Conservation (phyloP, 495 filamentous ascomycete genomes). For the Neurospora sp. region DNA sequence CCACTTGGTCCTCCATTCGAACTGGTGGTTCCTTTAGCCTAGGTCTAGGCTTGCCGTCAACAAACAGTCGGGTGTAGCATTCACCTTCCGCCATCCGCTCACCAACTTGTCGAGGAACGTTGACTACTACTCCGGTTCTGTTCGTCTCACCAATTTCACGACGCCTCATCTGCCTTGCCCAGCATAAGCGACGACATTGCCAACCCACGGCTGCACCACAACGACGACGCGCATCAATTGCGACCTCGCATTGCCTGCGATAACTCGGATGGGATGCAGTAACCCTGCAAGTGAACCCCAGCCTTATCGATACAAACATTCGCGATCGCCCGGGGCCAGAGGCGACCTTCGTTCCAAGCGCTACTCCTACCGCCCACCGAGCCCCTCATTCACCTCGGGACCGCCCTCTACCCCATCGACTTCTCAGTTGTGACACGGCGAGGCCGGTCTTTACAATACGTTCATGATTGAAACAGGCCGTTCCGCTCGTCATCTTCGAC, state of each 20-base stretch:
- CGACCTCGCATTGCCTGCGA: background rate
- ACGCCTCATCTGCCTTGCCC: background rate
- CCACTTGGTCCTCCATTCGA: background rate
- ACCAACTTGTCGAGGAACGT: background rate
- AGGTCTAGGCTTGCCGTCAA: background rate
- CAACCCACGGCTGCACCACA: background rate
- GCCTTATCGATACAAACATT: slow-evolving; percentile 20
- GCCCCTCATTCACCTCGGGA: slow-evolving; percentile 12
- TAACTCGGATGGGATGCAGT: background rate
- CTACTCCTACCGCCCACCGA: slow-evolving; percentile 2
- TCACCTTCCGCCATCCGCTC: background rate
- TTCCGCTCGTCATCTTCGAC: slow-evolving; percentile 9
- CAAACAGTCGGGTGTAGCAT: background rate
- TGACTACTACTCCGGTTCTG: background rate
- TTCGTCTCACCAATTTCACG: background rate
- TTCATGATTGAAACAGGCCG: slow-evolving; percentile 18
- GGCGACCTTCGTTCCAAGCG: background rate
- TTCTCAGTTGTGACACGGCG: slow-evolving; percentile 9
- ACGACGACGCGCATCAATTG: background rate
- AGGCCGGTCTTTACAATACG: slow-evolving; percentile 10
- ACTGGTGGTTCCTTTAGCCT: background rate
- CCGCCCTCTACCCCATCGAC: background rate
- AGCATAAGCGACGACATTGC: background rate
- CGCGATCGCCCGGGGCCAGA: slow-evolving; percentile 5
- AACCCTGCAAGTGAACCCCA: background rate